Conservation (phyloP, 371 early-diverging fungal species). For the Circinella umbellata region DNA sequence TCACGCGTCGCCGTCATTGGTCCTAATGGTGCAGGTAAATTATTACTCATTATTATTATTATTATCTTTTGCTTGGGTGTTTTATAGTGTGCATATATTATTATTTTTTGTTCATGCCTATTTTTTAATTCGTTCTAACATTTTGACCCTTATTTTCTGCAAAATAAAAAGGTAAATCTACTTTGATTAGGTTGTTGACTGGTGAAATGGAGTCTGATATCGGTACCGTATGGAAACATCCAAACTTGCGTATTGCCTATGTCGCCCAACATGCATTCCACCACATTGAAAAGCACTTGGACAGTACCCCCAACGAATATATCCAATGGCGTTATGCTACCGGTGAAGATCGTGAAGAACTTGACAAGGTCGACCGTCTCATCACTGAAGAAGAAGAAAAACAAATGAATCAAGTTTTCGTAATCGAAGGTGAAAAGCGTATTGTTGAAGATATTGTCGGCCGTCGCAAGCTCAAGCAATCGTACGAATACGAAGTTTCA, state of each 20-base stretch:
- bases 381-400: slow-evolving; percentile 69
- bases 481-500: slow-evolving; percentile 70
- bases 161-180: slow-evolving; percentile 65
- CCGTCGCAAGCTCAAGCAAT: slow-evolving; percentile 74
- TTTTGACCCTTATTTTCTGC: too few species aligned
- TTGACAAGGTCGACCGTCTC: slow-evolving; percentile 66
- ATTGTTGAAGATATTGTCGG: slow-evolving; percentile 64
- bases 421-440: slow-evolving; percentile 69
- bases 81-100: too few species aligned
- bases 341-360: slow-evolving; percentile 82
- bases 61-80: too few species aligned
- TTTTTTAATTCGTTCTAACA: too few species aligned
- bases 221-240: slow-evolving; percentile 79
- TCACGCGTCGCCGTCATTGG: slow-evolving; percentile 79
- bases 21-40: slow-evolving; percentile 68
- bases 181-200: slow-evolving; percentile 83
- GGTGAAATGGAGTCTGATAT: slow-evolving; percentile 71
- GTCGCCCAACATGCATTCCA: slow-evolving; percentile 92
- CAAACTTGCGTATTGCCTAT: slow-evolving; percentile 83
- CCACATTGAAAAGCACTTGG: slow-evolving; percentile 82
- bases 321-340: slow-evolving; percentile 85
- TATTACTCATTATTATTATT: slow-evolving; percentile 16
- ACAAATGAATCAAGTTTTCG: slow-evolving; percentile 63
- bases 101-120: too few species aligned
- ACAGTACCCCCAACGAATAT: slow-evolving; percentile 81